Base-by-base conservation (phyloP, 495 filamentous ascomycete genomes). In the Podospora pseudocomata region DNA sequence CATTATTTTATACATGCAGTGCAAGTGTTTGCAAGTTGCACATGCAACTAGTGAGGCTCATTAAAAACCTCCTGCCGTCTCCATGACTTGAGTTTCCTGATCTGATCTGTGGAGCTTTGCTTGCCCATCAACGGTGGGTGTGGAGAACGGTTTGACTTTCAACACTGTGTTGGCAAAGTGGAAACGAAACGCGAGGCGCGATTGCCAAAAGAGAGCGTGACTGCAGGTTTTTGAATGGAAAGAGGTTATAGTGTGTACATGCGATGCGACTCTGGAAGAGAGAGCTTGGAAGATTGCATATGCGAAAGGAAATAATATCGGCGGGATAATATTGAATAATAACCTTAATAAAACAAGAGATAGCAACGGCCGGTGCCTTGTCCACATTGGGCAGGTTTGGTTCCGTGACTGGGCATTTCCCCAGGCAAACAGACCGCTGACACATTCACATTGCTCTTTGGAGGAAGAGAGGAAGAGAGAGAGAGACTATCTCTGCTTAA, bases 161-260 rank as follows among this genome's bases (percentile, higher is more conserved):
- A 49, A 49, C 39, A 49, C 39, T 49, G 39, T 49, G 59, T 32
- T 27, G 16, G 59, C 59, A 61, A 61, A 23, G 59, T 18, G 16
- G 59, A 20, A 27, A 20, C 2, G 16, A 61, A 13, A 30, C 20
- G 23, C 26, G 23, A 61, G 23, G 20, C 26, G 26, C 59, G 23
- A 23, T 20, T 49, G 19, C 30, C 30, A 0, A 7, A 32, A 30
- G 30, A 5, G 26, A 61, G 59, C 16, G 19, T 28, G 19, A 61
- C 16, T 61, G 4, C 5, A 30, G 26, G 30, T 6, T 18, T 49
- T 49, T 18, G 26, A 28, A 28, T 13, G 59, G 59, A 32, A 18
- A 44, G 11, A 18, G 49, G 30, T 63, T 63, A 63, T 63, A 39
- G 61, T 63, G 61, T 16, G 61, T 49, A 49, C 61, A 63, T 63